phyloP scores from a whole-genome alignment of 23 red algal species.

The Gracilariopsis chorda region DNA sequence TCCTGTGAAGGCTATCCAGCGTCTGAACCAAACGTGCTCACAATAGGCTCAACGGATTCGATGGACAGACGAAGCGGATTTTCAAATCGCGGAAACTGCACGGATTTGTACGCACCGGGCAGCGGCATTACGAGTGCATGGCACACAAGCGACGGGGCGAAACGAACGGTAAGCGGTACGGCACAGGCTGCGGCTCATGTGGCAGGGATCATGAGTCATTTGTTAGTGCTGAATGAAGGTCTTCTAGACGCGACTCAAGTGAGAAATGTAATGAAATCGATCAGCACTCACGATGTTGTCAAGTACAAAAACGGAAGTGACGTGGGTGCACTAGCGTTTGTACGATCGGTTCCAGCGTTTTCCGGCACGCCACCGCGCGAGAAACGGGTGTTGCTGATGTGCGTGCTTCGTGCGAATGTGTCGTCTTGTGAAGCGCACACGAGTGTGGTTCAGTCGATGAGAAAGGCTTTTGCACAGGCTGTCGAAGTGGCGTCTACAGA shows the following conservation, averaged over 20 bases:
- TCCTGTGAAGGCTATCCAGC: slow-evolving; percentile 22
- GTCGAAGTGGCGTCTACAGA: neutral
- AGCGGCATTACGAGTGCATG: slow-evolving; percentile 27
- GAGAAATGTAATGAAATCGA: slow-evolving; percentile 44
- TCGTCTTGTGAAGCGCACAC: neutral
- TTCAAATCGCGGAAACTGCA: slow-evolving; percentile 56
- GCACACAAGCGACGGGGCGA: slow-evolving; percentile 35
- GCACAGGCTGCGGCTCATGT: slow-evolving; percentile 60
- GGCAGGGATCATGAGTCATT: slow-evolving; percentile 40
- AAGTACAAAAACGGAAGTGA: slow-evolving; percentile 11
- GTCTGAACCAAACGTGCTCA: neutral
- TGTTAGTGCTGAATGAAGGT: slow-evolving; percentile 41
- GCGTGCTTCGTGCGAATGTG: slow-evolving; percentile 16
- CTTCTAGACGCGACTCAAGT: neutral
- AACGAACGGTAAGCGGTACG: slow-evolving; percentile 29
- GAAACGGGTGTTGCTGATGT: slow-evolving; percentile 4
- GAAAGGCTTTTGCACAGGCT: neutral
- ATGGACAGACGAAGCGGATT: slow-evolving; percentile 24
- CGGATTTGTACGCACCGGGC: slow-evolving; percentile 62
- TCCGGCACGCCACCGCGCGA: neutral
- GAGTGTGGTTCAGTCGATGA: neutral
- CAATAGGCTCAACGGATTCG: slow-evolving; percentile 36
- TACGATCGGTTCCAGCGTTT: slow-evolving; percentile 36
- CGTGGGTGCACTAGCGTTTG: slow-evolving; percentile 13
- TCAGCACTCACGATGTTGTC: slow-evolving; percentile 43